phyloP scores from a whole-genome alignment of 2,329 filamentous ascomycete genomes.

The Coccinonectria pachysandricola region DNA sequence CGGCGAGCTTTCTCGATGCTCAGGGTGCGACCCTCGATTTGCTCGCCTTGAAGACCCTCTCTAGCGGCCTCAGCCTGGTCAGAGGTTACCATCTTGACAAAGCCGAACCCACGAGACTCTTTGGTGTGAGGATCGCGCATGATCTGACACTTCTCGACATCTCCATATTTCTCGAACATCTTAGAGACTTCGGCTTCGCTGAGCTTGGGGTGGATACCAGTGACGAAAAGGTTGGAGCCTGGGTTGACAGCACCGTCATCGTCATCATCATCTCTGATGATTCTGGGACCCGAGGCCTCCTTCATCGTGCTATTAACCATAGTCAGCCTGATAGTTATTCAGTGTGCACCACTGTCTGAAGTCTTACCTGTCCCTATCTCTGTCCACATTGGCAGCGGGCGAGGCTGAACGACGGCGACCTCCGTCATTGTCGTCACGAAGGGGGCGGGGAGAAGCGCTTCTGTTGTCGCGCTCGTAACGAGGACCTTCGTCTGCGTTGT shows the following conservation, averaged over 20 bases:
- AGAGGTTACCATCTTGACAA: slow-evolving; percentile 96
- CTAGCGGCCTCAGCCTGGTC: slow-evolving; percentile 95
- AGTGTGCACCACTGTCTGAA: too few species aligned
- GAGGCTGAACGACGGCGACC: slow-evolving; percentile 53
- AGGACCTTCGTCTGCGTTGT: slow-evolving; percentile 45
- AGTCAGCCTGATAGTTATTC: too few species aligned
- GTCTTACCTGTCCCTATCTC: slow-evolving; percentile 27
- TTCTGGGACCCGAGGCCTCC: slow-evolving; percentile 39
- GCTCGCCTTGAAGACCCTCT: slow-evolving; percentile 89
- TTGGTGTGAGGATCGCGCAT: slow-evolving; percentile 98
- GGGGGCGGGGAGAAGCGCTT: slow-evolving; percentile 53
- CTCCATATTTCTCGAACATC: slow-evolving; percentile 97
- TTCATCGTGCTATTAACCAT: slow-evolving; percentile 34
- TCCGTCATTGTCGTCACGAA: slow-evolving; percentile 50
- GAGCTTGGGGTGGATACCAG: slow-evolving; percentile 89
- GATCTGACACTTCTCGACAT: slow-evolving; percentile 98
- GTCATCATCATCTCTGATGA: too few species aligned
- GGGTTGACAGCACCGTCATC: slow-evolving; percentile 81
- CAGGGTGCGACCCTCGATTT: slow-evolving; percentile 87
- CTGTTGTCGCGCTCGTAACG: slow-evolving; percentile 58
- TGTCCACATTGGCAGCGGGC: slow-evolving; percentile 38
- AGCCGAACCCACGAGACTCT: slow-evolving; percentile 96
- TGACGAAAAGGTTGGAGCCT: slow-evolving; percentile 97
- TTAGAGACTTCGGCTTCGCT: slow-evolving; percentile 83
- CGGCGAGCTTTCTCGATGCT: slow-evolving; percentile 99